phyloP scores from a whole-genome alignment of 176 grass and related monocot genomes.

The Oryza brachyantha region DNA sequence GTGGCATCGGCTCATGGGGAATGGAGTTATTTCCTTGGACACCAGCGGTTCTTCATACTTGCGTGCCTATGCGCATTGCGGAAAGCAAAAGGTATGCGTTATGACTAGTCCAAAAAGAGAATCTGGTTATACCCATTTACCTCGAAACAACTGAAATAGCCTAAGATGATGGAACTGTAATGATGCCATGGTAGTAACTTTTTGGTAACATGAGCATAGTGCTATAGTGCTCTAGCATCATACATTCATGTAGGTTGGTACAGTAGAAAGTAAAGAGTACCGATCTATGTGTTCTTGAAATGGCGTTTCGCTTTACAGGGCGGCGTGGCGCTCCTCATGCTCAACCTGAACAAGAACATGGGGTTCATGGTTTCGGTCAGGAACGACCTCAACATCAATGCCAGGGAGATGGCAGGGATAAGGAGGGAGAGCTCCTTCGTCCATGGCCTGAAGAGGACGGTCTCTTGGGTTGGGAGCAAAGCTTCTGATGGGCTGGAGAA shows the following conservation, averaged over 20 bases:
- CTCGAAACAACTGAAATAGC: not conserved
- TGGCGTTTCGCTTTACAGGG: constrained; percentile 31
- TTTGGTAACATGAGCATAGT: not conserved
- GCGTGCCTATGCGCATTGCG: constrained; percentile 82
- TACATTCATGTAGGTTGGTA: not conserved
- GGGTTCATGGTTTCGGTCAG: constrained; percentile 63
- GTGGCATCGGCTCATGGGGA: constrained; percentile 92
- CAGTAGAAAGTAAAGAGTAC: not conserved
- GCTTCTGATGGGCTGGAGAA: constrained; percentile 50
- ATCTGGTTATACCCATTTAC: not conserved
- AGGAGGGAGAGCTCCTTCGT: constrained; percentile 50
- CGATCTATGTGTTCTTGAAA: not conserved
- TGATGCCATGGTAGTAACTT: not conserved
- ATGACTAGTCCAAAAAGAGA: not conserved
- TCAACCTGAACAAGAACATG: constrained; percentile 71
- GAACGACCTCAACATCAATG: constrained; percentile 64
- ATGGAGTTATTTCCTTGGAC: constrained; percentile 72
- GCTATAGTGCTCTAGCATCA: not conserved
- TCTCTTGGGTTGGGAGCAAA: constrained; percentile 86
- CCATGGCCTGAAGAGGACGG: constrained; percentile 65
- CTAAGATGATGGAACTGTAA: not conserved
- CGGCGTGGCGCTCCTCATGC: constrained; percentile 68
- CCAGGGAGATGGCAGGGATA: constrained; percentile 41
- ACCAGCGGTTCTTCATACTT: constrained; percentile 68
- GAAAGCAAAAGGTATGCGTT: constrained; percentile 57